These are phyloP conservation scores for Aspergillus fructus DNA, from an alignment of 2,329 filamentous ascomycete genomes.

Conservation along the genomic window DNA sequence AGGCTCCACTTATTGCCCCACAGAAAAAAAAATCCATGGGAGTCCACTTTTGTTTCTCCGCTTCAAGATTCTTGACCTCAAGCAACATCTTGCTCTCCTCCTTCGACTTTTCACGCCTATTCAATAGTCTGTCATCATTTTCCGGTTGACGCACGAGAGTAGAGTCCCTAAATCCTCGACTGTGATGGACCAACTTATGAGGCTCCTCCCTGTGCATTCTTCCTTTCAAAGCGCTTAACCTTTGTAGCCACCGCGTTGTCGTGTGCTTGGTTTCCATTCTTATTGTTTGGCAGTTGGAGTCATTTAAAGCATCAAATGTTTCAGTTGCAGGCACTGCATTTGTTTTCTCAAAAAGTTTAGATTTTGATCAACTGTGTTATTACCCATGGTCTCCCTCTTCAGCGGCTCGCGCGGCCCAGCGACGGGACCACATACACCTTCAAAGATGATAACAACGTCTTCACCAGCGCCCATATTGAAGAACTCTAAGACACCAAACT, in stretches of 20 bases:
- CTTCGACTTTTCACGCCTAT: neutral
- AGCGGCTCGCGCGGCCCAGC: slow-evolving; percentile 28
- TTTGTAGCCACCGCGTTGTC: slow-evolving; percentile 20
- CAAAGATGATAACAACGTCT: slow-evolving; percentile 33
- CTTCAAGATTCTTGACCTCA: slow-evolving; percentile 6
- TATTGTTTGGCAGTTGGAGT: neutral
- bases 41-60: slow-evolving; percentile 11
- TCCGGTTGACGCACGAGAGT: neutral
- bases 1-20: slow-evolving; percentile 22
- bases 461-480: slow-evolving; percentile 39
- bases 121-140: slow-evolving; percentile 6
- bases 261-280: slow-evolving; percentile 16
- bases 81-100: neutral
- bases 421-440: slow-evolving; percentile 23
- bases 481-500: slow-evolving; percentile 28
- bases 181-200: slow-evolving; percentile 21
- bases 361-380: slow-evolving; percentile 10
- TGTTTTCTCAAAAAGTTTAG: slow-evolving; percentile 6
- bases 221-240: slow-evolving; percentile 5
- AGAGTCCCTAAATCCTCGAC: slow-evolving; percentile 1
- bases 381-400: slow-evolving; percentile 36
- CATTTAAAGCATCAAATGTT: slow-evolving; percentile 24
- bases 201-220: slow-evolving; percentile 1
- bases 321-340: slow-evolving; percentile 11
- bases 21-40: slow-evolving; percentile 20